Percentiles rank a stretch among this genome's conserved stretches.
Conservation (phyloP, 306 rosid species). For the Carpinus fangiana region DNA sequence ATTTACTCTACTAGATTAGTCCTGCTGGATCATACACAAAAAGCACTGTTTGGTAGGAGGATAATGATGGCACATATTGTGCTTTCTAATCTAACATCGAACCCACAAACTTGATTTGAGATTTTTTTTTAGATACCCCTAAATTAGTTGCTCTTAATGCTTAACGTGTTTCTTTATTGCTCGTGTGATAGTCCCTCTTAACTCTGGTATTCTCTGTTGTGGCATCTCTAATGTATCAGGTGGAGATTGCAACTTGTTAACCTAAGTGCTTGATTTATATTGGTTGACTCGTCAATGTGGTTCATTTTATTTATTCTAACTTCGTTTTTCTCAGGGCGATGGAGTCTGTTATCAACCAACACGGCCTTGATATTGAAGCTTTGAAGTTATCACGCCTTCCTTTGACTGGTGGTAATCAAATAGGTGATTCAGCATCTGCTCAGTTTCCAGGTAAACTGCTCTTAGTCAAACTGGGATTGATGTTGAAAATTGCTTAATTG, state of each 20-base stretch:
- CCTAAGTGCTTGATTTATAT: constrained; percentile 17
- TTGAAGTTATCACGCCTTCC: constrained; percentile 92
- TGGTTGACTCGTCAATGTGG: constrained; percentile 15
- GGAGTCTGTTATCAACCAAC: constrained; percentile 96
- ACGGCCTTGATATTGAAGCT: constrained; percentile 97
- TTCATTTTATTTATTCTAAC: constrained; percentile 27
- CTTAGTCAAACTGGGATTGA: constrained; percentile 8
- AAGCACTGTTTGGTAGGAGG: background rate
- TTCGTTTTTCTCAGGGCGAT: constrained; percentile 70
- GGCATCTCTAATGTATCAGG: constrained; percentile 16
- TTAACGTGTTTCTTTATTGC: background rate
- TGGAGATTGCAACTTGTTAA: constrained; percentile 14
- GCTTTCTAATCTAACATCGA: background rate
- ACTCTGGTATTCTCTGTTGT: background rate
- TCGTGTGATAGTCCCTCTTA: constrained; percentile 12
- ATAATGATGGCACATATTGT: background rate
- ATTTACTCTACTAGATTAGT: constrained; percentile 13
- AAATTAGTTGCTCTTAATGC: background rate
- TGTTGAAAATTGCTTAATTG: constrained; percentile 18
- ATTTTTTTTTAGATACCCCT: too few relatives aligned
- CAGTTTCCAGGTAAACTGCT: constrained; percentile 34
- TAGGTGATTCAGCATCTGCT: constrained; percentile 43
- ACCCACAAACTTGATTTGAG: background rate
- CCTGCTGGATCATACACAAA: background rate
- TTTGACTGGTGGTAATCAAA: constrained; percentile 66